Base-by-base conservation (phyloP, 1,284 basidiomycete genomes). In the Sanguinoderma infundibulare region DNA sequence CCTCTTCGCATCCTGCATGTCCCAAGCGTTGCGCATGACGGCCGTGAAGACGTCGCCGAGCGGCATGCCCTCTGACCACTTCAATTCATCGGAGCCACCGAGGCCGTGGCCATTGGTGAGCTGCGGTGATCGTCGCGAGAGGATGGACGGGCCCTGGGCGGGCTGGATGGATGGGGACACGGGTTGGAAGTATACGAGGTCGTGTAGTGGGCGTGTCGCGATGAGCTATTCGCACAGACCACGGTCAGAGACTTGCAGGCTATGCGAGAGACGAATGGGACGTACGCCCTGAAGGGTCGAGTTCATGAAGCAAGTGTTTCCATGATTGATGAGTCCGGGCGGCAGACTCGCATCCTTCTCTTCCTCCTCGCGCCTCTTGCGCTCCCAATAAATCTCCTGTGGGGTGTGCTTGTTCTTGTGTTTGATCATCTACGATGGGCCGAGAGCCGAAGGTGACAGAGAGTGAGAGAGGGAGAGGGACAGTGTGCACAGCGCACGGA, bases 251-350 rank as follows among this genome's bases (percentile, higher is more conserved):
- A 28, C 20, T n/a, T 7, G 22, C 10, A 26, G 3, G 47, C n/a
- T 9, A 22, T 22, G 7, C 9, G 12, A 6, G 15, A 24, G 40
- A 34, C 28, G 42, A 24, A 55, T 24, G 36, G 20, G 32, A 76
- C 78, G 57, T 65, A 85, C 81, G 35, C 83, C 81, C 72, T 89
- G 94, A 38, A 96, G 79, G 22, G 94, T 92, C 20, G 92, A 94
- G 76, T 96, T 96, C 86, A 96, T 91, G 77, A 95, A 96, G 77
- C 94, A 96, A 0, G 94, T 95, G 76, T 96, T 96, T 47, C 92
- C 92, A 78, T 95, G 90, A 74, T 95, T 95, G 66, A 90, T 74
- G 36, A 95, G 82, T 1, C 94, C 94, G 4, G 91, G 89, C 0
- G 89, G 90, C 9, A 91, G 76, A 54, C 81, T 79, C 0, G 86